phyloP scores from a whole-genome alignment of 2,329 filamentous ascomycete species.

The Ceratocystis eucalypticola region DNA sequence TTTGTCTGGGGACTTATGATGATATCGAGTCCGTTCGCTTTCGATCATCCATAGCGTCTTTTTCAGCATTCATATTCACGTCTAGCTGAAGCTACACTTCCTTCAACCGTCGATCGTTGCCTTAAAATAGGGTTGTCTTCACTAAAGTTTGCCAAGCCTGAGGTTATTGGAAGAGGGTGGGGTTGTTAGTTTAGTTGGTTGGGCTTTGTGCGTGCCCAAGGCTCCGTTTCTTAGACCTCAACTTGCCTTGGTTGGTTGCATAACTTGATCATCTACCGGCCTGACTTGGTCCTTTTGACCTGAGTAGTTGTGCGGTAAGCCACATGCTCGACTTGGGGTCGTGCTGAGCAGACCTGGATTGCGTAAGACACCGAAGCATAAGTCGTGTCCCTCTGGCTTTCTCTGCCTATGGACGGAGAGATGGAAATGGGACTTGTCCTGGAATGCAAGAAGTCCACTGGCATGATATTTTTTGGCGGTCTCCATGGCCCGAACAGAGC shows the following conservation, averaged over 20 bases:
- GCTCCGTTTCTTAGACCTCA: neutral
- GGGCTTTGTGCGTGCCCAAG: neutral
- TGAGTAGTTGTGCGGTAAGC: too few species aligned
- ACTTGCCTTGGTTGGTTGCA: neutral
- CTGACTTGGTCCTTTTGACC: too few species aligned
- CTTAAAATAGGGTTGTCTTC: neutral
- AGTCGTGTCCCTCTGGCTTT: neutral
- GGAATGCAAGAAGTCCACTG: slow-evolving; percentile 5
- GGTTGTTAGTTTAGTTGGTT: neutral
- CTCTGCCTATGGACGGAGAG: neutral
- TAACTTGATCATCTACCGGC: too few species aligned
- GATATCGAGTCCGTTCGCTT: too few species aligned
- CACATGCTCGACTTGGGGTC: too few species aligned
- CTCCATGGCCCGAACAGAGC: neutral
- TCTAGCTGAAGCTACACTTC: slow-evolving; percentile 3
- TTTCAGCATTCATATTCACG: neutral
- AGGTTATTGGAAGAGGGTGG: neutral
- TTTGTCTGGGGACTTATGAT: neutral
- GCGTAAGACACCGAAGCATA: neutral
- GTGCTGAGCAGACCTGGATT: too few species aligned
- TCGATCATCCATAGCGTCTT: neutral
- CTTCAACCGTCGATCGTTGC: slow-evolving; percentile 3
- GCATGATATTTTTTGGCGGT: neutral
- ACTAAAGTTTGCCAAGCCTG: neutral
- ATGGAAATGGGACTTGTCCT: slow-evolving; percentile 10